Base-by-base conservation (phyloP, 2,329 filamentous ascomycete species). In the Ramularia endophylla region DNA sequence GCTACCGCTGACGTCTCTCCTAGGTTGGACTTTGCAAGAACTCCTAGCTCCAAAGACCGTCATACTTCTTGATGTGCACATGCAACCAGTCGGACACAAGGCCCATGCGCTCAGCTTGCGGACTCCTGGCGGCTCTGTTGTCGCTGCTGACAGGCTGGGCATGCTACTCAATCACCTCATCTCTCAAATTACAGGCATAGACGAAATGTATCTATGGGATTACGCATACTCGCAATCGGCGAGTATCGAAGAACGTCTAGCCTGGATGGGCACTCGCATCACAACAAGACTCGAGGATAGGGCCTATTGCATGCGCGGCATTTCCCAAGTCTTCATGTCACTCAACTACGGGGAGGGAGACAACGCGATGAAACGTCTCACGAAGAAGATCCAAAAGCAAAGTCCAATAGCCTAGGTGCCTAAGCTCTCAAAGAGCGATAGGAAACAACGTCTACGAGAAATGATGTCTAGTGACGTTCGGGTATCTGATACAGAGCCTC, bases 11-110 rank as follows among this genome's bases (percentile, higher is more conserved):
- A 25, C 22, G 22, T 25, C 11, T 25, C 6, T 6, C 2, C 27
- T 50, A 15, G 52, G 50, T 8, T 56, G 52, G 52, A 55, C 53
- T 9, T 39, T 55, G n/a, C 52, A 54, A 35, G 54, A 55, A 22
- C 40, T 57, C 9, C 36, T 57, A 2, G 53, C 53, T 1, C 51
- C 53, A 1, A 30, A 35, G 7, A 19, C 5, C 8, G 34, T 50
- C 2, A 30, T 50, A 1, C 55, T 52, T 15, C 43, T 46, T 13
- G 35, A 49, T 12, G 15, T 20, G 7, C 29, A 44, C 4, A 48
- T 47, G 47, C 34, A 20, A 12, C 11, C 29, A 3, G 13, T 50
- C 18, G 47, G 50, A 6, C 35, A 38, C 31, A 51, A 52, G 41
- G 35, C 35, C 2, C 34, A 36, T 16, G 3, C 36, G 19, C 11